Percentiles rank a stretch among this genome's conserved stretches.
Conservation (phyloP, 192 early-diverging fungal genomes). For the Linnemannia schmuckeri region DNA sequence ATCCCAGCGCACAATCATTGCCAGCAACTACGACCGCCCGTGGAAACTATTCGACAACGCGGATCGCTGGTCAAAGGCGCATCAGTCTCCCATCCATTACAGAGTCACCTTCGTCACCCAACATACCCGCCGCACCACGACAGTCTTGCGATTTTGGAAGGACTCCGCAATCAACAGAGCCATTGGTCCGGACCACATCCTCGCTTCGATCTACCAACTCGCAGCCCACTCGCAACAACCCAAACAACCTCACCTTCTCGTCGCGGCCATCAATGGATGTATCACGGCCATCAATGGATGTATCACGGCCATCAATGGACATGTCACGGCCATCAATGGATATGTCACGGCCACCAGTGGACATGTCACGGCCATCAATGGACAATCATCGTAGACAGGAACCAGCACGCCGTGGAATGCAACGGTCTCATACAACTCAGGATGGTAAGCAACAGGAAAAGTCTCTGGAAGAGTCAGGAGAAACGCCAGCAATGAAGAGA, state of each 20-base stretch:
- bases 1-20: constrained; percentile 25
- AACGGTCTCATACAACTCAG: constrained; percentile 40
- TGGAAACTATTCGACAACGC: constrained; percentile 7
- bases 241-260: background rate
- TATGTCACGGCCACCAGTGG: background rate
- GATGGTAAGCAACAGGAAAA: background rate
- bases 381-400: background rate
- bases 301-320: background rate
- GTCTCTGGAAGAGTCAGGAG: background rate
- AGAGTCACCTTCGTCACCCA: constrained; percentile 41
- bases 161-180: constrained; percentile 48
- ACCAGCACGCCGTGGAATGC: constrained; percentile 14
- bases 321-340: background rate
- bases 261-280: background rate
- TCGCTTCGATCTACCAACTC: constrained; percentile 32
- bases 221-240: constrained; percentile 21
- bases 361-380: background rate
- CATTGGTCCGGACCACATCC: constrained; percentile 27
- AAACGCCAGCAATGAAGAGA: constrained; percentile 12
- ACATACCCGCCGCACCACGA: constrained; percentile 28
- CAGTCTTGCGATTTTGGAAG: constrained; percentile 49
- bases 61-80: constrained; percentile 33
- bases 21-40: background rate
- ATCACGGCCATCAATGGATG: background rate
- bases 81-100: constrained; percentile 48